These are phyloP conservation scores for Colletotrichum navitas DNA, from an alignment of 2,329 filamentous ascomycete species.

Conservation along the genomic window DNA sequence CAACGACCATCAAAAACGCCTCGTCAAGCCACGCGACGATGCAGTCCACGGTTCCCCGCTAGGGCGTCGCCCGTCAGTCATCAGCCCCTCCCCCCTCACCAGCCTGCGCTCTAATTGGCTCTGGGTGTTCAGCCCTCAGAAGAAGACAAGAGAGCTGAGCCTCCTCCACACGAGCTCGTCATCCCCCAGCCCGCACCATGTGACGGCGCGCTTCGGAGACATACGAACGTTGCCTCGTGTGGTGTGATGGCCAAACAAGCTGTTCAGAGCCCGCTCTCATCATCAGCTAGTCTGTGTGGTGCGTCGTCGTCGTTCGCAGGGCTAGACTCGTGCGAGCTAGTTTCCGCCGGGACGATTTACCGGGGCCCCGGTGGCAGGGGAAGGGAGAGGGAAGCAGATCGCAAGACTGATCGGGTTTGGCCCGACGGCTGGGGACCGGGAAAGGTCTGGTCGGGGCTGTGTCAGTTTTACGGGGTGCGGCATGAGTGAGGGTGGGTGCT, in stretches of 20 bases:
- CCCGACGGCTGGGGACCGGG: background rate
- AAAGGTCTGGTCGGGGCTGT: slow-evolving; percentile 5
- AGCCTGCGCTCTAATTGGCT: background rate
- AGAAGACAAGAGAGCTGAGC: slow-evolving; percentile 21
- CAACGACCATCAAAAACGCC: background rate
- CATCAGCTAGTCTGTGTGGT: background rate
- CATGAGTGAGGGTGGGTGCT: slow-evolving; percentile 7
- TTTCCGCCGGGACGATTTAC: background rate
- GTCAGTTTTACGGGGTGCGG: slow-evolving; percentile 4
- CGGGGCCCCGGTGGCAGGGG: background rate
- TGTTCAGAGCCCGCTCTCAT: fast-evolving
- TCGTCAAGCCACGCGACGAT: slow-evolving; percentile 11
- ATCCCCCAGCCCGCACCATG: background rate
- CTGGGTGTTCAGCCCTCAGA: slow-evolving; percentile 6
- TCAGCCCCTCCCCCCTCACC: background rate
- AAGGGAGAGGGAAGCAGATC: background rate
- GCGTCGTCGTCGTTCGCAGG: background rate
- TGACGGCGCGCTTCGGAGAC: background rate
- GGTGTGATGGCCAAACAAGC: background rate
- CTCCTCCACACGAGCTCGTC: slow-evolving; percentile 24
- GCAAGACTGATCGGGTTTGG: slow-evolving; percentile 21
- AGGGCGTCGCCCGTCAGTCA: background rate
- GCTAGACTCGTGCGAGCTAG: background rate
- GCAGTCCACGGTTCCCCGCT: slow-evolving; percentile 6
- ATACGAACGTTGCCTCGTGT: background rate